Evolutionary conservation across 2,329 filamentous ascomycete species (phyloP).

Genomic region (Trichothecium sympodiale): DNA sequence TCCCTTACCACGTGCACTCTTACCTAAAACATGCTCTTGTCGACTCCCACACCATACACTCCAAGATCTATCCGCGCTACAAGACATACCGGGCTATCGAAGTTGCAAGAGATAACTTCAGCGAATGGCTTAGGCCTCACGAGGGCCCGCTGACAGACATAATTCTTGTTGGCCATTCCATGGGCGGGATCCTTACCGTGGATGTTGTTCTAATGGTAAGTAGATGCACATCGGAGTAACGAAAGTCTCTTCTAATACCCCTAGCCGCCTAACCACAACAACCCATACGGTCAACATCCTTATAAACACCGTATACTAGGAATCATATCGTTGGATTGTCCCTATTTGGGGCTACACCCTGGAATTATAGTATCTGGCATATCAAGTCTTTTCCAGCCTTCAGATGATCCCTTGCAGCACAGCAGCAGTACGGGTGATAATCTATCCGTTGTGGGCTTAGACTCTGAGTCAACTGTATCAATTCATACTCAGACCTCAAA

Average conservation of each 20-base stretch:
- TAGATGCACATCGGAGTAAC: neutral
- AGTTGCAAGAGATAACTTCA: conserved; percentile 73
- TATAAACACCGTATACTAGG: conserved; percentile 71
- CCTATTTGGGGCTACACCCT: conserved; percentile 80
- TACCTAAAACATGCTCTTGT: conserved; percentile 54
- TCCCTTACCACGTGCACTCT: conserved; percentile 78
- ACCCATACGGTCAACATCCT: conserved; percentile 21
- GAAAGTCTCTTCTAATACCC: neutral
- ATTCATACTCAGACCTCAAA: too few relatives aligned
- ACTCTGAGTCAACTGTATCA: neutral
- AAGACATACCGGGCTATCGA: conserved; percentile 63
- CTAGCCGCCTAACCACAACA: conserved; percentile 6
- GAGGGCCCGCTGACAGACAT: conserved; percentile 66
- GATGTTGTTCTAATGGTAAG: conserved; percentile 61
- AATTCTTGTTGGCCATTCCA: conserved; percentile 76
- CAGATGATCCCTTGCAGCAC: conserved; percentile 14
- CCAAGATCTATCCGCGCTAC: conserved; percentile 76
- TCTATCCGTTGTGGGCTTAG: too few relatives aligned
- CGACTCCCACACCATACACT: conserved; percentile 70
- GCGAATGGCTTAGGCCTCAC: conserved; percentile 69
- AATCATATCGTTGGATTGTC: conserved; percentile 72
- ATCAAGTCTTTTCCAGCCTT: conserved; percentile 58
- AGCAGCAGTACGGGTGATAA: neutral
- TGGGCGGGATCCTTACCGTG: conserved; percentile 75
- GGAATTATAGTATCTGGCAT: conserved; percentile 77